Evolutionary conservation across 768 basidiomycete genomes (phyloP), one percentile per base, ranked within the genome.

Genomic region (Russula olivacea): DNA sequence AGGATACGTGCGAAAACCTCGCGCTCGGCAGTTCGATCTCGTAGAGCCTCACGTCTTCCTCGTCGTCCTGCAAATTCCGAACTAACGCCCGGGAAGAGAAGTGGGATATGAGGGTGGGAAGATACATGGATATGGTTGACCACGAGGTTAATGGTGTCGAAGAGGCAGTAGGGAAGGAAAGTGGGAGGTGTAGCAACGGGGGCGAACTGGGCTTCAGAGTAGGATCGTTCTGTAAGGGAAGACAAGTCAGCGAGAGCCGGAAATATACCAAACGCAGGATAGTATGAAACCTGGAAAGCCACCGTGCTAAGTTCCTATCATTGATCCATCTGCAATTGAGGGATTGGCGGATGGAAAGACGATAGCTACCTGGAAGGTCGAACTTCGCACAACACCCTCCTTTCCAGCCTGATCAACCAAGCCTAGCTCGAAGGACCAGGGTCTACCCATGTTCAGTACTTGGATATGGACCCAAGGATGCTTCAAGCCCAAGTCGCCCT

Each of bases 391-490:
- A 55, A 81, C 72, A 3, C 90, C 89, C 65, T 76, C 76, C 61
- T 81, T 77, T 15, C 84, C 83, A 14, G 73, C 72, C 59, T 79
- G 79, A 75, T 92, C 90, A 58, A 85, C 82, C 32, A 92, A 68
- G 7, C 89, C 89, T 19, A 90, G 78, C 73, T 91, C 89, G 65
- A 91, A 83, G 17, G 85, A 80, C 87, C 87, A 91, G 64, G 85
- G 83, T 60, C 81, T 77, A 47, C 80, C 81, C 69, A 91, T 61
- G 69, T 85, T 80, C 53, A 88, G 83, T 50, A 87, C 83, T 72
- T 92, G 90, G 9, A 91, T 51, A 70, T 91, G 87, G 59, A 92
- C 71, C 87, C 89, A 91, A 8, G 83, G 77, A 69, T 87, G 86
- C 69, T 81, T 84, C 58, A 91, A 70, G 17, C 84, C 85, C 51